Evolutionary conservation across 1,139 yeast species (phyloP), one percentile per base, ranked within the genome.

Genomic region (Zygosaccharomyces pseudobailii): DNA sequence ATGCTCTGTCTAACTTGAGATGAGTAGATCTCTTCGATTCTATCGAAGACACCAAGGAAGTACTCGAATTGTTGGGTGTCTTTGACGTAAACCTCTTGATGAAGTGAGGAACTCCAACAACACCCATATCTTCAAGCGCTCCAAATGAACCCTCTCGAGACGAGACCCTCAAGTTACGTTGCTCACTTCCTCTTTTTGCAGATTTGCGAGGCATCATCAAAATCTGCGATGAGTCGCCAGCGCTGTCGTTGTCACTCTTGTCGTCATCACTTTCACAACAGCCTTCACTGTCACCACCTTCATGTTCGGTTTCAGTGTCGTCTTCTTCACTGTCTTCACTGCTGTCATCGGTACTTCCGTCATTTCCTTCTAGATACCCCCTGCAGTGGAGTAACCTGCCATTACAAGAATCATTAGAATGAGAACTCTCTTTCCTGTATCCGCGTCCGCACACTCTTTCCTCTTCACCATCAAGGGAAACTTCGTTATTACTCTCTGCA

Each of bases 41-140:
- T n/a, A 20, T 31, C 6, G 23, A 24, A 19, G 39, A 19, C 21
- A 27, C 17, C 20, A 32, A 24, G 17, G 43, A 38, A 10, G 33
- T 35, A 6, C 24, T 24, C 13, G 43, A 42, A 2, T 37, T 35
- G 21, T 35, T 33, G 10, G 40, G 36, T 21, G 46, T 33, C 23
- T 33, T 51, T 13, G 46, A 33, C 9, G 48, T 41, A 40, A 28
- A 50, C 33, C 36, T 43, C 33, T 40, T 51, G 5, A 42, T 43
- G 37, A 48, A 49, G 38, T 55, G 55, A 24, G 56, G 57, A 6
- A 53, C 46, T 3, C 51, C 46, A 9, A 49, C 37, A 2, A 51
- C 38, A 6, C 51, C 55, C 40, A 46, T 24, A 9, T 47, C 42
- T 24, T 45, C 48, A 6, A 47, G 23, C 3, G 48, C 42, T 28